Conservation (phyloP, 768 basidiomycete species). For the Pleurotus tuoliensis region DNA sequence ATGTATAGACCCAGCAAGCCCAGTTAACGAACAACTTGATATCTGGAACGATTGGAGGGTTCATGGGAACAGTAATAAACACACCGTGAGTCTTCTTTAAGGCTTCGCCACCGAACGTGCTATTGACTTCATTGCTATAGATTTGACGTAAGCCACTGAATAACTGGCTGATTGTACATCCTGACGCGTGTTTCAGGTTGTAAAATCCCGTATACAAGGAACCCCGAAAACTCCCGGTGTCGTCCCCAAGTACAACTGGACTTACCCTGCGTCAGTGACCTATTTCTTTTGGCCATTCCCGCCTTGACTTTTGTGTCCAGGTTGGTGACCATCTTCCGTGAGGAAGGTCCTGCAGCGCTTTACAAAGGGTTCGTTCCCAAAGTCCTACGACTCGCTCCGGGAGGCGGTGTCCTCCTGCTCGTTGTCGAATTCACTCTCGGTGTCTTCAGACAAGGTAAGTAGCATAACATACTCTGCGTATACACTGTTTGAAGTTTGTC, state of each 20-base stretch:
- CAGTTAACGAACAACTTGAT: slow-evolving; percentile 88
- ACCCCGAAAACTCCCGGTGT: slow-evolving; percentile 60
- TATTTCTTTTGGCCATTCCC: background rate
- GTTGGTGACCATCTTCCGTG: slow-evolving; percentile 73
- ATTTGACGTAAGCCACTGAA: slow-evolving; percentile 24
- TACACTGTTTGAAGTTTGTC: background rate
- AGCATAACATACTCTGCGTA: background rate
- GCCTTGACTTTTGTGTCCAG: background rate
- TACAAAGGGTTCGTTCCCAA: slow-evolving; percentile 98
- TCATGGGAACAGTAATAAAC: slow-evolving; percentile 85
- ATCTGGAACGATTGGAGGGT: slow-evolving; percentile 87
- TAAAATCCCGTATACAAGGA: slow-evolving; percentile 94
- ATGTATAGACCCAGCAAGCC: slow-evolving; percentile 52
- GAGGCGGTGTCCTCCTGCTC: slow-evolving; percentile 89
- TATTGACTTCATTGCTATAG: slow-evolving; percentile 15
- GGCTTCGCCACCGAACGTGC: background rate
- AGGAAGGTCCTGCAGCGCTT: slow-evolving; percentile 81
- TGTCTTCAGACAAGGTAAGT: slow-evolving; percentile 67
- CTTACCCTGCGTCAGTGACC: slow-evolving; percentile 65
- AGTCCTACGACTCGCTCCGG: slow-evolving; percentile 90
- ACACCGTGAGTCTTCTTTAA: slow-evolving; percentile 63
- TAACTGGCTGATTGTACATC: background rate
- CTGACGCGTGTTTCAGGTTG: slow-evolving; percentile 52
- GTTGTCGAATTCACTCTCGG: slow-evolving; percentile 88
- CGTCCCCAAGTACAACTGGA: slow-evolving; percentile 90